Evolutionary conservation across 176 grass and related monocot species (phyloP).

Genomic region (Alloteropsis semialata): DNA sequence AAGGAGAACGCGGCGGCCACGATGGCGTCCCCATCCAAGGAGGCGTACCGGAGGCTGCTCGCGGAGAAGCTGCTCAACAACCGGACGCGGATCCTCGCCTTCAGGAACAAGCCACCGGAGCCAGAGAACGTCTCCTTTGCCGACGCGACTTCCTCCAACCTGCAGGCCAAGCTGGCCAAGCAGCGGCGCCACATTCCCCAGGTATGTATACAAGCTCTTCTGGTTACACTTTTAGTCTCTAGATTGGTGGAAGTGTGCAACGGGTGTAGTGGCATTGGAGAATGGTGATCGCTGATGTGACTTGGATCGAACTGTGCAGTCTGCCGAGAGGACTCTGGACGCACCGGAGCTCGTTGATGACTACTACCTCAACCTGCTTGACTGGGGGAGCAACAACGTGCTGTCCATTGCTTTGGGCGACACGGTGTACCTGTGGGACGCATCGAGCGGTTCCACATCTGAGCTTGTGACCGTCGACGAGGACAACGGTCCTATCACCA

Average conservation of each 20-base stretch:
- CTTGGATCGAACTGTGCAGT: slow-evolving; percentile 26
- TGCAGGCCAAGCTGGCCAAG: slow-evolving; percentile 46
- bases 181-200: slow-evolving; percentile 66
- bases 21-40: slow-evolving; percentile 50
- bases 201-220: not conserved
- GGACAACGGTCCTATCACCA: slow-evolving; percentile 58
- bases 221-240: not conserved
- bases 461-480: slow-evolving; percentile 66
- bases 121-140: slow-evolving; percentile 40
- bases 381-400: slow-evolving; percentile 70
- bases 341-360: slow-evolving; percentile 68
- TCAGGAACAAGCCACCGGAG: slow-evolving; percentile 62
- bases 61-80: slow-evolving; percentile 69
- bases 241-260: not conserved
- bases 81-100: slow-evolving; percentile 61
- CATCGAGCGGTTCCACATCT: slow-evolving; percentile 48
- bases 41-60: slow-evolving; percentile 61
- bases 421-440: slow-evolving; percentile 64
- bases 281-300: slow-evolving; percentile 5
- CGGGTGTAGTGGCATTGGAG: not conserved
- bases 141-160: slow-evolving; percentile 19
- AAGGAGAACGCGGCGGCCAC: slow-evolving; percentile 53
- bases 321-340: slow-evolving; percentile 71
- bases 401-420: slow-evolving; percentile 63
- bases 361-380: slow-evolving; percentile 71